phyloP scores from a whole-genome alignment of 305 asterid genomes.

The Fraxinus nigra region DNA sequence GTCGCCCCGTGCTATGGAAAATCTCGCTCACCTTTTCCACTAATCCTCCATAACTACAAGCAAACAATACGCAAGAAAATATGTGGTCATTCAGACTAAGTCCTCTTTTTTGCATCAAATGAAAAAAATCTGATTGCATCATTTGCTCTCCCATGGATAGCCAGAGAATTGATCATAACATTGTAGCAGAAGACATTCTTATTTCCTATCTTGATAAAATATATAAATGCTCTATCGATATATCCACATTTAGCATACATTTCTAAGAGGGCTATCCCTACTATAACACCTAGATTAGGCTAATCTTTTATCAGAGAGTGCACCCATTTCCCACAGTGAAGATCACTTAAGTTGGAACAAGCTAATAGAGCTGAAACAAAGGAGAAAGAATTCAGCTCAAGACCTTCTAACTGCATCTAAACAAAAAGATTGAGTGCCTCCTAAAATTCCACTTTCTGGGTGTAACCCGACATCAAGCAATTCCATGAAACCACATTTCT shows the following conservation, averaged over 20 bases:
- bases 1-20: slow-evolving; percentile 27
- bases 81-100: slow-evolving; percentile 34
- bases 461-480: slow-evolving; percentile 42
- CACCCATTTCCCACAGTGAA: slow-evolving; percentile 41
- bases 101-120: slow-evolving; percentile 29
- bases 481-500: slow-evolving; percentile 50
- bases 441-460: slow-evolving; percentile 25
- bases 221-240: slow-evolving; percentile 28
- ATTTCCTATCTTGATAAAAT: slow-evolving; percentile 34
- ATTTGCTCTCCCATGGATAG: slow-evolving; percentile 41
- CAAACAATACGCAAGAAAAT: slow-evolving; percentile 36
- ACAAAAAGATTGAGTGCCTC: slow-evolving; percentile 35
- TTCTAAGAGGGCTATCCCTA: slow-evolving; percentile 41
- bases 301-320: slow-evolving; percentile 35
- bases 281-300: slow-evolving; percentile 33
- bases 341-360: slow-evolving; percentile 38
- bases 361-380: slow-evolving; percentile 45
- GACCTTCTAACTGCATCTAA: slow-evolving; percentile 30
- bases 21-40: slow-evolving; percentile 34
- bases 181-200: slow-evolving; percentile 47
- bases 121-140: slow-evolving; percentile 41
- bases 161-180: slow-evolving; percentile 46
- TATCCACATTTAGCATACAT: slow-evolving; percentile 57
- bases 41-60: slow-evolving; percentile 44
- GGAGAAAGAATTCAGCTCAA: slow-evolving; percentile 36